Conservation (phyloP, 1,284 basidiomycete genomes). For the Cryptococcus sp. region DNA sequence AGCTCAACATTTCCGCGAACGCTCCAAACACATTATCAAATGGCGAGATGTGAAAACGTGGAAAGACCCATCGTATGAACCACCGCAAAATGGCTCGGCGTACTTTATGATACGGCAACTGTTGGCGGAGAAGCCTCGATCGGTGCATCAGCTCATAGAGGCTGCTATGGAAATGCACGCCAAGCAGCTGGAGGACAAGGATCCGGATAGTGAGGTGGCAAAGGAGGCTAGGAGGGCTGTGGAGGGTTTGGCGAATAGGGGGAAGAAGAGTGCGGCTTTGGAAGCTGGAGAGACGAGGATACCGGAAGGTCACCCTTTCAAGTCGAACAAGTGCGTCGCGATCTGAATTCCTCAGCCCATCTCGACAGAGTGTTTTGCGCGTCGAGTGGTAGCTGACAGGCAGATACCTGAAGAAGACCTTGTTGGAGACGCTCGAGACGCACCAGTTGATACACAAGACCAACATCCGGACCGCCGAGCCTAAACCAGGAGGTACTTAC, state of each 20-base stretch:
- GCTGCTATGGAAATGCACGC: constrained; percentile 17
- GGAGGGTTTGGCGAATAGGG: constrained; percentile 5
- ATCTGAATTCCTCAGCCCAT: too few species aligned
- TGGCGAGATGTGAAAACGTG: not conserved
- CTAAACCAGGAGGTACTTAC: not conserved
- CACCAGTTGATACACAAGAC: not conserved
- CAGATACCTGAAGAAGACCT: not conserved
- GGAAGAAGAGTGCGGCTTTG: constrained; percentile 7
- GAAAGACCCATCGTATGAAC: not conserved
- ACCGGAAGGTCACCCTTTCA: constrained; percentile 36
- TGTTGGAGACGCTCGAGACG: not conserved
- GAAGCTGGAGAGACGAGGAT: constrained; percentile 14
- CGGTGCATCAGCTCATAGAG: constrained; percentile 33
- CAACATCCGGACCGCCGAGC: not conserved
- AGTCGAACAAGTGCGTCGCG: constrained; percentile 36
- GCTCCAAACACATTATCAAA: not conserved
- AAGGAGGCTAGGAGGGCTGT: not conserved
- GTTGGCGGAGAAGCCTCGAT: constrained; percentile 23
- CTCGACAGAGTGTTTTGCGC: not conserved
- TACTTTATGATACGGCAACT: constrained; percentile 31
- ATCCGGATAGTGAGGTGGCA: not conserved
- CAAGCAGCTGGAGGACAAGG: not conserved
- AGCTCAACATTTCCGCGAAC: not conserved
- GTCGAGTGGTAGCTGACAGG: not conserved
- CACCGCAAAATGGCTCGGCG: constrained; percentile 13